Evolutionary conservation across 345 rosid species (phyloP).

Genomic region (Gossypium sturtianum): DNA sequence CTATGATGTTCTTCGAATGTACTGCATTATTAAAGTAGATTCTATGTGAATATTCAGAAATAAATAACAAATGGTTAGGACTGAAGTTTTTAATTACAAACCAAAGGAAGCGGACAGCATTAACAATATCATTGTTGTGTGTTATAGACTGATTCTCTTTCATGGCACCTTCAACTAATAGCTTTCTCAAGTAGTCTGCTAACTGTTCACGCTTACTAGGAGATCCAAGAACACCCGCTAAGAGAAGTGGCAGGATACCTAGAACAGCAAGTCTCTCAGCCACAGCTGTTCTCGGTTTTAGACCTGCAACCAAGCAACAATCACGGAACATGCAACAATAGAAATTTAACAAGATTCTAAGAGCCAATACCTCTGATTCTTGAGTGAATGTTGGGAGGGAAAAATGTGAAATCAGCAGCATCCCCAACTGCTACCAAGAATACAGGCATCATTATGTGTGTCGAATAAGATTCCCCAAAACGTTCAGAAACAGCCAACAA

Average conservation of each 20-base stretch:
- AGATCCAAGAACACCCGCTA: slow-evolving; percentile 92
- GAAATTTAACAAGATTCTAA: slow-evolving; percentile 3
- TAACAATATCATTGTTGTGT: slow-evolving; percentile 48
- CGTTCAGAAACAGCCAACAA: slow-evolving; percentile 63
- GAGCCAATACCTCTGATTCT: slow-evolving; percentile 58
- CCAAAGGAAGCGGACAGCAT: slow-evolving; percentile 96
- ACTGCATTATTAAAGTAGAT: slow-evolving; percentile 43
- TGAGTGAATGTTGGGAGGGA: slow-evolving; percentile 50
- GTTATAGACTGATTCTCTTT: slow-evolving; percentile 53
- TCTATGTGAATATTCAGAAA: slow-evolving; percentile 17
- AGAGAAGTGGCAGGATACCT: slow-evolving; percentile 81
- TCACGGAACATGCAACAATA: slow-evolving; percentile 11
- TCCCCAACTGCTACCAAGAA: slow-evolving; percentile 86
- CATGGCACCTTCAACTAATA: slow-evolving; percentile 49
- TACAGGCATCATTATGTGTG: slow-evolving; percentile 79
- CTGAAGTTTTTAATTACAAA: slow-evolving; percentile 27
- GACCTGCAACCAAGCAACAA: slow-evolving; percentile 45
- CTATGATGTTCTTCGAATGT: slow-evolving; percentile 74
- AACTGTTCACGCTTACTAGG: slow-evolving; percentile 63
- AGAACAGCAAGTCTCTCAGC: slow-evolving; percentile 67
- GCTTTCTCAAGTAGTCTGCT: slow-evolving; percentile 67
- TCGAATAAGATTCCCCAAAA: slow-evolving; percentile 72
- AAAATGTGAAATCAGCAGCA: slow-evolving; percentile 59
- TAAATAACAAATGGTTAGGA: slow-evolving; percentile 7
- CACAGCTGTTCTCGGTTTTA: slow-evolving; percentile 76